These are phyloP conservation scores for Triticum dicoccoides DNA, from an alignment of 176 grass and related monocot genomes.

Conservation along the genomic window DNA sequence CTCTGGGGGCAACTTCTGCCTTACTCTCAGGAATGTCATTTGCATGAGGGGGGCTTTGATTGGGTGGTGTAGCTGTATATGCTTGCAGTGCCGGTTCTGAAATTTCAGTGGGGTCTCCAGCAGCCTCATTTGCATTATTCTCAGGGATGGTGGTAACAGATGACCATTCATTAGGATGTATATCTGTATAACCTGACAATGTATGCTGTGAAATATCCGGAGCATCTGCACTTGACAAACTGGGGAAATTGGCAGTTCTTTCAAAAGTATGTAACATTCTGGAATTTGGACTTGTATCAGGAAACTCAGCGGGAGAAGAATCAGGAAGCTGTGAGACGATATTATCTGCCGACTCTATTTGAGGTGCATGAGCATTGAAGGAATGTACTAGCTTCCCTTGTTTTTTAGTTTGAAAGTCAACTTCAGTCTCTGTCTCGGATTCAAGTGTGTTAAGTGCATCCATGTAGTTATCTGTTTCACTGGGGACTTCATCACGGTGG, in stretches of 20 bases:
- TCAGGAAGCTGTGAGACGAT: conserved; percentile 34
- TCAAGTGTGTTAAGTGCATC: conserved; percentile 93
- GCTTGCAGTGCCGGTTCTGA: conserved; percentile 14
- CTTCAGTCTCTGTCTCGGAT: conserved; percentile 87
- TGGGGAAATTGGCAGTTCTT: conserved; percentile 23
- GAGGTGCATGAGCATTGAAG: conserved; percentile 21
- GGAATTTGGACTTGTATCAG: conserved; percentile 15
- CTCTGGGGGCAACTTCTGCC: conserved; percentile 15
- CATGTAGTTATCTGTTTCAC: conserved; percentile 87
- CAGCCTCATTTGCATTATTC: conserved; percentile 15
- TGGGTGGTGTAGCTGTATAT: conserved; percentile 18
- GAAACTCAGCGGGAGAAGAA: conserved; percentile 31
- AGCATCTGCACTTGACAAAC: conserved; percentile 45
- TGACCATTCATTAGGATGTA: conserved; percentile 14
- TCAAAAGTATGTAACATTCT: conserved; percentile 14
- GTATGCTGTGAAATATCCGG: conserved; percentile 29
- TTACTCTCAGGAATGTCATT: conserved; percentile 35
- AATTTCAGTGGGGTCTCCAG: conserved; percentile 32
- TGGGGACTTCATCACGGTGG: conserved; percentile 53
- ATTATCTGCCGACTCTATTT: conserved; percentile 27
- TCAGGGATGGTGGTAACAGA: conserved; percentile 19
- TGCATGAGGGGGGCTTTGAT: conserved; percentile 18
- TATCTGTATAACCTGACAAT: conserved; percentile 26
- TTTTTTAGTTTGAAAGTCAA: conserved; percentile 58
- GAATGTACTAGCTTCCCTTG: conserved; percentile 35